Evolutionary conservation across 2,329 filamentous ascomycete genomes (phyloP).

Genomic region (Plectosphaerella plurivora): DNA sequence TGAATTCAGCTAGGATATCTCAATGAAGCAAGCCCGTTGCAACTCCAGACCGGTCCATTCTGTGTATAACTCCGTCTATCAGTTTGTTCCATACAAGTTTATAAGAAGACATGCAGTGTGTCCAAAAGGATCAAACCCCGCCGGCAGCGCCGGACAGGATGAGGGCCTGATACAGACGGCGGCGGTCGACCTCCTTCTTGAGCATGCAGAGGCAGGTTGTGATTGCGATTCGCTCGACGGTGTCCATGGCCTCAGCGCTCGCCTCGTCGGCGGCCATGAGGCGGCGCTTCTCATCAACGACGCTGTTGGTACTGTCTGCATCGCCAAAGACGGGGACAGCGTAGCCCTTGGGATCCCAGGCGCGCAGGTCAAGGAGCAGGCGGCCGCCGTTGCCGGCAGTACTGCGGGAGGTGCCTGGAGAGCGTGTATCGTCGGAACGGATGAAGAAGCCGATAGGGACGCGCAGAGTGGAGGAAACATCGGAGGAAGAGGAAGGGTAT

Average conservation of each 20-base stretch:
- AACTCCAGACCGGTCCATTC: too few species aligned
- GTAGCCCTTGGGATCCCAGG: constrained; percentile 19
- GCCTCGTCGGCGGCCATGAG: not conserved
- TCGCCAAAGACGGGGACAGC: not conserved
- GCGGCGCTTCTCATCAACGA: not conserved
- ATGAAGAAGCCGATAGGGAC: constrained; percentile 23
- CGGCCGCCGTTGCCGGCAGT: constrained; percentile 47
- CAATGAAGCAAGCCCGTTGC: too few species aligned
- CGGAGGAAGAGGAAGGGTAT: too few species aligned
- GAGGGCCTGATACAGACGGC: constrained; percentile 45
- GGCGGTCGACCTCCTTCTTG: constrained; percentile 61
- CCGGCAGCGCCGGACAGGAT: constrained; percentile 30
- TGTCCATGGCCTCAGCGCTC: constrained; percentile 19
- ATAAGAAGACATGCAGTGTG: too few species aligned
- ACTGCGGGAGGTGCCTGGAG: constrained; percentile 27
- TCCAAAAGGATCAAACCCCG: not conserved
- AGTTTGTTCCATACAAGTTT: too few species aligned
- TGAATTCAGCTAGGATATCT: too few species aligned
- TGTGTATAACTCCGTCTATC: too few species aligned
- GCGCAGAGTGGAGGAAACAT: constrained; percentile 5
- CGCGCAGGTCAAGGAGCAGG: constrained; percentile 36
- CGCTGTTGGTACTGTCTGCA: not conserved
- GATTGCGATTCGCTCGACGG: constrained; percentile 46
- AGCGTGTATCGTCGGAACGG: constrained; percentile 33
- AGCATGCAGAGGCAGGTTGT: constrained; percentile 57